Percentiles rank a stretch among this genome's conserved stretches.
Conservation (phyloP, 192 early-diverging fungal species). For the Nowakowskiella sp. region DNA sequence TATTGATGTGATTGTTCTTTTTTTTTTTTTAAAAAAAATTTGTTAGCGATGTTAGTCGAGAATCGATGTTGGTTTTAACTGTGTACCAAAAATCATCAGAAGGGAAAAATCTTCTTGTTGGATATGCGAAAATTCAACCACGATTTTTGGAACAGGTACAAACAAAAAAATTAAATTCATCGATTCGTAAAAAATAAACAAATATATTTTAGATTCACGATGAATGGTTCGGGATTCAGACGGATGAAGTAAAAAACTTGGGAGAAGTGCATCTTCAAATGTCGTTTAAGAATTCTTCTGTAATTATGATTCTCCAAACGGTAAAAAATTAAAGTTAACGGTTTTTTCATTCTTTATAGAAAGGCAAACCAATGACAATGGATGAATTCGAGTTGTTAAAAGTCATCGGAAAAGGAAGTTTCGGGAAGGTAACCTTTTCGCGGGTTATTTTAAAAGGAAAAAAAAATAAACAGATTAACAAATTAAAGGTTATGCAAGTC, state of each 20-base stretch:
- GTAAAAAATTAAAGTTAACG: constrained; percentile 9
- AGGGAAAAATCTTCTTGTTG: constrained; percentile 13
- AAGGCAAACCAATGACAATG: constrained; percentile 64
- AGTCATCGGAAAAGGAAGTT: constrained; percentile 94
- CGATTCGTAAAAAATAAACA: constrained; percentile 1
- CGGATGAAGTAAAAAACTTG: constrained; percentile 6
- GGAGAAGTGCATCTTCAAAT: constrained; percentile 30
- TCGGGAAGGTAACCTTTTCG: constrained; percentile 91
- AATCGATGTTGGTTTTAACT: constrained; percentile 20
- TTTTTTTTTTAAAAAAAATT: constrained; percentile 1
- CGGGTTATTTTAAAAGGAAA: too few relatives aligned
- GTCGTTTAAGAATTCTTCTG: constrained; percentile 16
- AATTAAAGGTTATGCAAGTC: constrained; percentile 77
- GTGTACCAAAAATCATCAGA: constrained; percentile 16
- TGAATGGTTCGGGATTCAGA: constrained; percentile 22
- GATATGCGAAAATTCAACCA: constrained; percentile 16
- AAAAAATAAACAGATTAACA: constrained; percentile 7
- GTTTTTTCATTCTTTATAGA: constrained; percentile 29
- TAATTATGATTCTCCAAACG: background rate
- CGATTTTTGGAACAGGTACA: constrained; percentile 16
- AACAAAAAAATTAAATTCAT: background rate
- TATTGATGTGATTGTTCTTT: background rate
- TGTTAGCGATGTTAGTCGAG: constrained; percentile 32
- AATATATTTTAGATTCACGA: constrained; percentile 16
- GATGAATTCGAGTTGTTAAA: constrained; percentile 92